Percentiles rank a stretch among this genome's conserved stretches.
phyloP scores from a whole-genome alignment of 2,329 filamentous ascomycete species.

The Pestalotiopsis sp. region DNA sequence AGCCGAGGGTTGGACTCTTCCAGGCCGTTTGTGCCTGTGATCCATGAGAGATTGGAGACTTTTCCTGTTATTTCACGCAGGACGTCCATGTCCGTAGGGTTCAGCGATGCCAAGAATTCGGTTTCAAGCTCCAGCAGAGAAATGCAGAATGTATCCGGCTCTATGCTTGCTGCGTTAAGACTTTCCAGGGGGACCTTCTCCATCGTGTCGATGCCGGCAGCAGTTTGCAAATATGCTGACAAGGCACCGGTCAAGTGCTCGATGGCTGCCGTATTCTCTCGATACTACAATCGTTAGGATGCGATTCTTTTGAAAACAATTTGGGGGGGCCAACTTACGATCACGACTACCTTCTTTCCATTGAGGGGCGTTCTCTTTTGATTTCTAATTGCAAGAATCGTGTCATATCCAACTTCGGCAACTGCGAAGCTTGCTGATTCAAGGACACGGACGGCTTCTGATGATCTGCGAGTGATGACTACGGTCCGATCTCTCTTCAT shows the following conservation, averaged over 20 bases:
- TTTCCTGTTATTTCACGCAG: neutral
- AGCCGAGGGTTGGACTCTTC: neutral
- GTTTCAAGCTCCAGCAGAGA: constrained; percentile 1
- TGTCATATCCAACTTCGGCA: too few species aligned
- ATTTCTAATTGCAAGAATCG: too few species aligned
- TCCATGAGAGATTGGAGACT: neutral
- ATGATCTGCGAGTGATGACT: too few species aligned
- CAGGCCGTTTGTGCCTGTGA: neutral
- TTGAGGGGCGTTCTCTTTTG: too few species aligned
- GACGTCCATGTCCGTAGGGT: neutral
- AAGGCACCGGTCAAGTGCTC: neutral
- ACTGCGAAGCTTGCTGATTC: too few species aligned
- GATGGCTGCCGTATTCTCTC: neutral
- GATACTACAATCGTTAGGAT: too few species aligned
- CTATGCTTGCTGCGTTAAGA: neutral
- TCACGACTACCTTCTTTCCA: too few species aligned
- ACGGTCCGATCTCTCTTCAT: too few species aligned
- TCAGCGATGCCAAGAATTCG: neutral
- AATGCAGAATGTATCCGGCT: neutral
- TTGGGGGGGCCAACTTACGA: too few species aligned
- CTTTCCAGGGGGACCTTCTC: neutral
- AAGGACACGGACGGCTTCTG: too few species aligned
- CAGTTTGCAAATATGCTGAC: neutral
- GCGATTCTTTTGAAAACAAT: too few species aligned
- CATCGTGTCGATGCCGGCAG: neutral